Percentiles rank a stretch among this genome's conserved stretches.
phyloP scores from a whole-genome alignment of 2,329 filamentous ascomycete species.

The Trichoderma simmonsii region DNA sequence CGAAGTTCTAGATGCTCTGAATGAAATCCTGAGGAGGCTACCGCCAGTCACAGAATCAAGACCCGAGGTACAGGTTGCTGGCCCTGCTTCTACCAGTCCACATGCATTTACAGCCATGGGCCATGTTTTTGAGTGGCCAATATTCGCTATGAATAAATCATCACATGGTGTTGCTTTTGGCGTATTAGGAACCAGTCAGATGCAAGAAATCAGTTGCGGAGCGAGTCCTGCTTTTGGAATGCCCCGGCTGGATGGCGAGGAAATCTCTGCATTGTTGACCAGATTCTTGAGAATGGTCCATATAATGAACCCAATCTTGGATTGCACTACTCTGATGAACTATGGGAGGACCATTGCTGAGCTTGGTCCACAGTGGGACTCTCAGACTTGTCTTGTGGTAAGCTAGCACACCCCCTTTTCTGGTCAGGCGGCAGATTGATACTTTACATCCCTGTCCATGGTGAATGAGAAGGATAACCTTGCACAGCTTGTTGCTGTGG shows the following conservation, averaged over 20 bases:
- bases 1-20: not conserved
- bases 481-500: not conserved
- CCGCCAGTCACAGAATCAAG: not conserved
- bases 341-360: not conserved
- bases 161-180: not conserved
- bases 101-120: not conserved
- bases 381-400: not conserved
- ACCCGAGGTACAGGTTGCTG: not conserved
- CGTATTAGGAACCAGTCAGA: not conserved
- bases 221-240: not conserved
- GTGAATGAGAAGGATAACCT: not conserved
- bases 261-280: not conserved
- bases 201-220: not conserved
- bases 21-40: not conserved
- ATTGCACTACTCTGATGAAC: not conserved
- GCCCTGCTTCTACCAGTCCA: not conserved
- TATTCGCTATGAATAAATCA: not conserved
- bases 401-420: not conserved
- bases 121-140: not conserved
- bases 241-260: not conserved
- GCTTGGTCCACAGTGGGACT: not conserved
- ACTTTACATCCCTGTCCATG: not conserved
- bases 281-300: not conserved
- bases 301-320: not conserved
- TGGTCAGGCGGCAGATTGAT: not conserved